Percentiles rank a stretch among this genome's conserved stretches.
Evolutionary conservation across 1,139 yeast species (phyloP).

Genomic region (Kodamaea suecica): DNA sequence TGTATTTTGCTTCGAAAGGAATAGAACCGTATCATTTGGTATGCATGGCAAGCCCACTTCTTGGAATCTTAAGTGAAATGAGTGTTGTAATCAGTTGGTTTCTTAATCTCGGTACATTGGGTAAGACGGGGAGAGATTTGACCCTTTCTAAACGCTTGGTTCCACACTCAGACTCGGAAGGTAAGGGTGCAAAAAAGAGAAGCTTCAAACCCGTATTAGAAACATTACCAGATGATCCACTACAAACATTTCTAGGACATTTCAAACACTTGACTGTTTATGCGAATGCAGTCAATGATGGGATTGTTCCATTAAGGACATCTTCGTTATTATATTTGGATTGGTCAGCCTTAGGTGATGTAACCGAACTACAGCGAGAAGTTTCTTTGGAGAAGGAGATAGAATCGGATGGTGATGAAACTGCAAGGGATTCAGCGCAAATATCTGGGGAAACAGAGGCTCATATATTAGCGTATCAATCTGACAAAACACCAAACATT

Average conservation of each 20-base stretch:
- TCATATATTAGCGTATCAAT: constrained; percentile 6
- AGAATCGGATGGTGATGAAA: constrained; percentile 2
- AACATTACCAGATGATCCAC: constrained; percentile 24
- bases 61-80: constrained; percentile 26
- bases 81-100: constrained; percentile 24
- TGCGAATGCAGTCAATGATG: constrained; percentile 28
- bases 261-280: constrained; percentile 23
- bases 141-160: constrained; percentile 20
- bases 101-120: constrained; percentile 25
- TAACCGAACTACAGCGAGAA: constrained; percentile 19
- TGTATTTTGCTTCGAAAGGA: constrained; percentile 15
- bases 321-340: constrained; percentile 24
- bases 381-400: constrained; percentile 9
- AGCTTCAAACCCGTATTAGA: constrained; percentile 21
- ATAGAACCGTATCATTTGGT: constrained; percentile 23
- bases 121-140: constrained; percentile 27
- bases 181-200: constrained; percentile 7
- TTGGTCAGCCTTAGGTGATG: constrained; percentile 32
- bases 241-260: constrained; percentile 16
- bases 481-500: neutral
- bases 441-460: constrained; percentile 11
- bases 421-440: constrained; percentile 5
- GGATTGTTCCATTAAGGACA: constrained; percentile 27
- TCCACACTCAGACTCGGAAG: constrained; percentile 8
- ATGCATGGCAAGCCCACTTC: constrained; percentile 25